These are phyloP conservation scores for Eucalyptus curtisii DNA, from an alignment of 345 rosid genomes.

Conservation along the genomic window DNA sequence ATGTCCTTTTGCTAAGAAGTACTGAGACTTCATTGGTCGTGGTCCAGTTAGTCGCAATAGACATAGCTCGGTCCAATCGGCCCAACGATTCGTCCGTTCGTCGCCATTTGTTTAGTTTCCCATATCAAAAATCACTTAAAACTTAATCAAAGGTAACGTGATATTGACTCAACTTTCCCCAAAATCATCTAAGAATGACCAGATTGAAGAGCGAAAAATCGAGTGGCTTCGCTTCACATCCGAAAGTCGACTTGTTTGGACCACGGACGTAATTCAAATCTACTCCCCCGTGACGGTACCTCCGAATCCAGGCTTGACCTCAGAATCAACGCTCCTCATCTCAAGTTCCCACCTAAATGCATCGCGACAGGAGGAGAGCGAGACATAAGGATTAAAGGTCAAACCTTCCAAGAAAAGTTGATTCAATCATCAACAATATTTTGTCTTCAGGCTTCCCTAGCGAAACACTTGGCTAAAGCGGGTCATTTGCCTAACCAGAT, in stretches of 20 bases:
- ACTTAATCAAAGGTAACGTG: neutral
- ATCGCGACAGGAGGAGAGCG: neutral
- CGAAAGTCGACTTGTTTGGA: rapidly evolving
- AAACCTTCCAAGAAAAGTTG: neutral
- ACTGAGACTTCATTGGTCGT: neutral
- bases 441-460: neutral
- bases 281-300: rapidly evolving
- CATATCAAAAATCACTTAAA: rapidly evolving
- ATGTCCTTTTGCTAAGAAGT: neutral
- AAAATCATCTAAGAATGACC: neutral
- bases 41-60: neutral
- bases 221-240: neutral
- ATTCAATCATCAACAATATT: neutral
- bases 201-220: neutral
- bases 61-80: neutral
- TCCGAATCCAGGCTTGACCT: neutral
- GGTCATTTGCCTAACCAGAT: neutral
- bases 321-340: neutral
- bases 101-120: neutral
- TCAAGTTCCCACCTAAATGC: neutral
- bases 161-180: neutral
- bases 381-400: neutral
- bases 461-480: neutral
- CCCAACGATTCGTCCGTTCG: neutral
- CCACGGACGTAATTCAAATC: rapidly evolving